These are phyloP conservation scores for Saussurea involucrata DNA, from an alignment of 129 eudicot species.

Conservation along the genomic window DNA sequence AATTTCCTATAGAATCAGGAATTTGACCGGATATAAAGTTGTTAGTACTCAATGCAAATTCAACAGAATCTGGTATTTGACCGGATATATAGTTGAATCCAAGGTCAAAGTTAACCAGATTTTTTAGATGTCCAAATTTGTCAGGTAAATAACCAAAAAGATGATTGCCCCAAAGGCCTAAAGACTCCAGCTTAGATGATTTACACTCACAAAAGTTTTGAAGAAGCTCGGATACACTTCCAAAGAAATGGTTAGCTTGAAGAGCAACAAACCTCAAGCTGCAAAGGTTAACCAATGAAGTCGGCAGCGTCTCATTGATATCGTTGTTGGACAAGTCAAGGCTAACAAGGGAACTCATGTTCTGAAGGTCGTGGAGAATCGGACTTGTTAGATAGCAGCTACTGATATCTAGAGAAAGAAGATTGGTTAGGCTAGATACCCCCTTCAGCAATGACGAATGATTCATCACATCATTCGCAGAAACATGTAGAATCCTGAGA, in stretches of 20 bases:
- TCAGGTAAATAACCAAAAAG: slow-evolving; percentile 22
- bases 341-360: slow-evolving; percentile 31
- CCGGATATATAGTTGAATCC: slow-evolving; percentile 18
- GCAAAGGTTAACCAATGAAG: slow-evolving; percentile 22
- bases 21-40: slow-evolving; percentile 14
- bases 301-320: slow-evolving; percentile 18
- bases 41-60: slow-evolving; percentile 3
- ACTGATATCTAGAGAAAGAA: slow-evolving; percentile 22
- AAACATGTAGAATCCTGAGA: slow-evolving; percentile 4
- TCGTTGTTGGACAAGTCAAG: slow-evolving; percentile 22
- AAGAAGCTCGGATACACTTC: slow-evolving; percentile 24
- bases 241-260: slow-evolving; percentile 13
- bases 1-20: slow-evolving; percentile 32
- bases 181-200: slow-evolving; percentile 16
- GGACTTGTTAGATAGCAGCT: slow-evolving; percentile 18
- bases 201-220: slow-evolving; percentile 23
- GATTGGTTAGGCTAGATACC: slow-evolving; percentile 11
- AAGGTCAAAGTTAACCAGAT: slow-evolving; percentile 17
- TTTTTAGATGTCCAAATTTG: slow-evolving; percentile 9
- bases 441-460: slow-evolving; percentile 23
- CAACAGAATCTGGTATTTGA: slow-evolving; percentile 21
- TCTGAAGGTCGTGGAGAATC: slow-evolving; percentile 15
- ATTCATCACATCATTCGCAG: slow-evolving; percentile 22
- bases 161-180: slow-evolving; percentile 14
- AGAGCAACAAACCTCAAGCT: slow-evolving; percentile 12